Evolutionary conservation across 495 filamentous ascomycete species (phyloP).

Genomic region (Penicillium taxi): DNA sequence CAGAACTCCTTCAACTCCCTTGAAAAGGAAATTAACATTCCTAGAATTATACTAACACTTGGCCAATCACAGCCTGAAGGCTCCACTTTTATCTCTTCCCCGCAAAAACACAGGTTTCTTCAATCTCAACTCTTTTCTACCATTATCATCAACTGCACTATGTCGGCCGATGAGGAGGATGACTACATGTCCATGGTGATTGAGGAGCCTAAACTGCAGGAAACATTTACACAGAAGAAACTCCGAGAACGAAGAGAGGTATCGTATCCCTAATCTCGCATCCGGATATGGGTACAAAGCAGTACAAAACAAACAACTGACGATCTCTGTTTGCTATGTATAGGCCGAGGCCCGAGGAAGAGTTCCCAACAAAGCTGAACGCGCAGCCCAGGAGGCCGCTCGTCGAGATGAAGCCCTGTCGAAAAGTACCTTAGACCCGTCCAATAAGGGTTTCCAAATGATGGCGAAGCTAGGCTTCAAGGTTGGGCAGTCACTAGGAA

Average conservation of each 20-base stretch:
- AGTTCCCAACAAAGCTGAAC: conserved; percentile 70
- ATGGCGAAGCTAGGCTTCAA: conserved; percentile 95
- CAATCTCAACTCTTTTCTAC: background rate
- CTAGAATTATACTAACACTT: too few relatives aligned
- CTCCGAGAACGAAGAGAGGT: conserved; percentile 50
- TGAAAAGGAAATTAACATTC: too few relatives aligned
- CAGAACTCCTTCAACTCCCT: too few relatives aligned
- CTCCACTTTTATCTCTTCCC: conserved; percentile 11
- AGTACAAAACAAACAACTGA: too few relatives aligned
- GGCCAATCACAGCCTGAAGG: background rate
- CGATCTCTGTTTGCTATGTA: background rate
- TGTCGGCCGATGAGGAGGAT: conserved; percentile 41
- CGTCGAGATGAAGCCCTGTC: conserved; percentile 68
- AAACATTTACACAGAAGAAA: conserved; percentile 51
- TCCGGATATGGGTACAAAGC: too few relatives aligned
- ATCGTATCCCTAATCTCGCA: too few relatives aligned
- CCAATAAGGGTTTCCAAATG: conserved; percentile 80
- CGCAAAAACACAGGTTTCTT: conserved; percentile 13
- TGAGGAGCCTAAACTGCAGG: conserved; percentile 44
- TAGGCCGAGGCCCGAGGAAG: conserved; percentile 40
- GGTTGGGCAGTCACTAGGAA: conserved; percentile 62
- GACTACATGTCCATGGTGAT: conserved; percentile 63
- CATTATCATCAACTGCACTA: conserved; percentile 4
- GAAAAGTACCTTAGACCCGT: conserved; percentile 56
- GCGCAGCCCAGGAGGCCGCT: conserved; percentile 56